A percentile compares a stretch with the other conserved stretches of the same genome.
phyloP scores from a whole-genome alignment of 768 basidiomycete genomes.

The Leccinellum luteum region DNA sequence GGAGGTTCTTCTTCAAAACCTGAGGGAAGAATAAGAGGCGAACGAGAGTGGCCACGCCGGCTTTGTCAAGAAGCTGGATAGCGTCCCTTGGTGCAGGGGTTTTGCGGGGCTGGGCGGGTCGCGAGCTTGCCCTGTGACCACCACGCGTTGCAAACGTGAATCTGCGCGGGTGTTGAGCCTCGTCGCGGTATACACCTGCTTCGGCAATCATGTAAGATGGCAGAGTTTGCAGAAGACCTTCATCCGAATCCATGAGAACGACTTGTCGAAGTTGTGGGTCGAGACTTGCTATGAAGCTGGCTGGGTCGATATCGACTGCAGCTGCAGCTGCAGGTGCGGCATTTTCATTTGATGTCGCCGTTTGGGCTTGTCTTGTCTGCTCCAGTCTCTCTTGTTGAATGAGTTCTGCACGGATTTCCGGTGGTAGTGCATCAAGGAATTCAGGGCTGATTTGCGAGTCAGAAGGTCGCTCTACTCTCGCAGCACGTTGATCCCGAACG shows the following conservation, averaged over 20 bases:
- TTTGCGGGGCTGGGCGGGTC: conserved; percentile 44
- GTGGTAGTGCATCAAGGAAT: conserved; percentile 94
- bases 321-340: conserved; percentile 38
- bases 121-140: conserved; percentile 24
- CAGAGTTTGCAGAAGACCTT: conserved; percentile 75
- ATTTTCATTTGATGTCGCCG: conserved; percentile 30
- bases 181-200: conserved; percentile 69
- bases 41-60: conserved; percentile 83
- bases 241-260: conserved; percentile 88
- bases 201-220: conserved; percentile 88
- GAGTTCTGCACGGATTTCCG: conserved; percentile 95
- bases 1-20: conserved; percentile 75
- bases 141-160: conserved; percentile 32
- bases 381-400: conserved; percentile 93
- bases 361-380: conserved; percentile 53
- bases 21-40: conserved; percentile 97
- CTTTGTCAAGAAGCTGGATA: conserved; percentile 88
- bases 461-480: conserved; percentile 66
- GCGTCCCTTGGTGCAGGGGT: conserved; percentile 70
- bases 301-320: conserved; percentile 78
- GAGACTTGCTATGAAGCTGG: conserved; percentile 88
- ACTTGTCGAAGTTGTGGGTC: conserved; percentile 87
- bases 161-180: conserved; percentile 36
- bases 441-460: conserved; percentile 92
- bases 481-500: conserved; percentile 84